A percentile compares a stretch with the other conserved stretches of the same genome.
These are phyloP conservation scores for Dryas alaskensis DNA, from an alignment of 306 rosid species.

Conservation along the genomic window DNA sequence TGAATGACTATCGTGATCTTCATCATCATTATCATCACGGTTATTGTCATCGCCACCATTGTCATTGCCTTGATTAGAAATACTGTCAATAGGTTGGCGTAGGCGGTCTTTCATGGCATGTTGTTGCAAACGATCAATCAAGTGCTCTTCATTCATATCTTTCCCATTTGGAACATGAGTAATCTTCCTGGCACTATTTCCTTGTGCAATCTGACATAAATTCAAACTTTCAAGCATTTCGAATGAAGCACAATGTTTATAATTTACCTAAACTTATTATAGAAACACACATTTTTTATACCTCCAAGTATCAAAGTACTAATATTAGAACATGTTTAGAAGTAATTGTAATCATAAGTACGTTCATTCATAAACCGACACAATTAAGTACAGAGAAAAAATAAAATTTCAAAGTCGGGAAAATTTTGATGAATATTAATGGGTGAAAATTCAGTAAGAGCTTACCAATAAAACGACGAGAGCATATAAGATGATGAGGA, in stretches of 20 bases:
- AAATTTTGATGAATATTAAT: not conserved
- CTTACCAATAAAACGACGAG: slow-evolving; percentile 40
- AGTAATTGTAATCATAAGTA: no score
- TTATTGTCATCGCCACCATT: not conserved
- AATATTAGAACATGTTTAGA: no score
- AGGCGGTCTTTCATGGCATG: not conserved
- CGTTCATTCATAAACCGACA: not conserved
- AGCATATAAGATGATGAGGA: slow-evolving; percentile 37
- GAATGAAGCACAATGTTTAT: not conserved
- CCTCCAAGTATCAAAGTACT: no score
- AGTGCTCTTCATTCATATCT: slow-evolving; percentile 1
- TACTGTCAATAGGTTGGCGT: not conserved
- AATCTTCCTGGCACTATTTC: slow-evolving; percentile 40
- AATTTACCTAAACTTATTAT: no score
- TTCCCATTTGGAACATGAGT: slow-evolving; percentile 7
- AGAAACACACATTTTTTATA: no score
- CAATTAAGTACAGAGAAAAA: not conserved
- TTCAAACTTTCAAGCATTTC: not conserved
- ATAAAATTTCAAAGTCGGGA: not conserved
- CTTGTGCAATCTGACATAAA: slow-evolving; percentile 29
- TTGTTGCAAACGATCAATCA: not conserved
- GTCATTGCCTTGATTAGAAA: not conserved
- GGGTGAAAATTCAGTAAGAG: not conserved
- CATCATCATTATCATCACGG: not conserved
- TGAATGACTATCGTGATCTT: not conserved